phyloP scores from a whole-genome alignment of 176 grass and related monocot genomes.

The Triticum urartu region DNA sequence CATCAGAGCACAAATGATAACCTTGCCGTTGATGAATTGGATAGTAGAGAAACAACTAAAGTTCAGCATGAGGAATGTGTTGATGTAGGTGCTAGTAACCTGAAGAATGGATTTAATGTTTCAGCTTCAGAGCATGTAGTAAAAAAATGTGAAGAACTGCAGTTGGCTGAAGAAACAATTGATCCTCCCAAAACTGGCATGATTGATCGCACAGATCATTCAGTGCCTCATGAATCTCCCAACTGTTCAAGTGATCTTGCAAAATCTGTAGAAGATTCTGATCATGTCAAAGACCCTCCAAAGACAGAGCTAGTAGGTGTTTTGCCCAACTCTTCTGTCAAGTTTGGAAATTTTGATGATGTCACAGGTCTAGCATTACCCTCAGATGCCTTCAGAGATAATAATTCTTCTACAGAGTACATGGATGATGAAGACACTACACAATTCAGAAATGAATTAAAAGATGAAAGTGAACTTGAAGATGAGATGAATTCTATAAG shows the following conservation, averaged over 20 bases:
- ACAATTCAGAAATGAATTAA: constrained; percentile 1
- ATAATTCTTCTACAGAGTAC: constrained; percentile 27
- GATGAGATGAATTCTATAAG: constrained; percentile 9
- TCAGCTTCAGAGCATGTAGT: constrained; percentile 15
- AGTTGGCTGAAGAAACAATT: constrained; percentile 21
- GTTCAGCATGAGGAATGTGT: constrained; percentile 29
- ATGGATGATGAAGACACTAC: constrained; percentile 28
- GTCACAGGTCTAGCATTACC: constrained; percentile 41
- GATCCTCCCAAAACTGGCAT: constrained; percentile 37
- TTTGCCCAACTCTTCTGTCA: constrained; percentile 47
- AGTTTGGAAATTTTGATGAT: constrained; percentile 63
- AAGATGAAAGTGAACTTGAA: constrained; percentile 28
- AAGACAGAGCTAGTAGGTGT: constrained; percentile 25
- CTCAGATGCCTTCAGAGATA: constrained; percentile 39
- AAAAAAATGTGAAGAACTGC: constrained; percentile 23
- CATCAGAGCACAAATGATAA: constrained; percentile 25
- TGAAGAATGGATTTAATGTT: constrained; percentile 26
- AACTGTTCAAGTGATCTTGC: constrained; percentile 31
- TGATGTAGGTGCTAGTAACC: constrained; percentile 21
- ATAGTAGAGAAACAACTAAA: constrained; percentile 16
- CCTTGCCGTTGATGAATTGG: not conserved
- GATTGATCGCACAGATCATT: constrained; percentile 33
- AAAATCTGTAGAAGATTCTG: constrained; percentile 34
- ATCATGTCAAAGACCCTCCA: constrained; percentile 21
- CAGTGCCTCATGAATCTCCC: constrained; percentile 25